Base-by-base conservation (phyloP, 2,329 filamentous ascomycete genomes). In the Aschersonia sp. region DNA sequence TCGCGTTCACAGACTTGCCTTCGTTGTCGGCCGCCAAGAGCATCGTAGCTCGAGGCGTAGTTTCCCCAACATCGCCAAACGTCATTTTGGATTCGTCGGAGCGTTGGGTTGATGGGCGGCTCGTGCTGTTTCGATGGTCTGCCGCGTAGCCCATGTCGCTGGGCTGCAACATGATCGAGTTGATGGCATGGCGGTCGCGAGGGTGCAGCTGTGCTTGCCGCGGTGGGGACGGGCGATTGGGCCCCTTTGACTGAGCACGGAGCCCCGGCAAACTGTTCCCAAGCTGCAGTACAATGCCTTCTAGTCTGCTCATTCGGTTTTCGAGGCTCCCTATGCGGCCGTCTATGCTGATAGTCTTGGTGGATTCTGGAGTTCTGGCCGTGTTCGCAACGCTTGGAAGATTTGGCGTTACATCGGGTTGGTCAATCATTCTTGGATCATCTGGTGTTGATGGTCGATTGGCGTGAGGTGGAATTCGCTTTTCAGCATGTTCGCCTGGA, bases 271-370 rank as follows among this genome's bases (percentile, higher is more conserved):
- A 62, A 5, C 68, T 55, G 44, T 73, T 67, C 56, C 70, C 72
- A 3, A 77, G 62, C 56, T 72, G 68, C 47, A 67, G 64, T 5
- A 78, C 67, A 5, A 74, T 64, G 30, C 66, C 67, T 59, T 81
- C 77, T 51, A 81, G 61, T 41, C 68, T 71, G 22, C 68, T 62
- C 55, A 79, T 68, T 5, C 70, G 68, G 5, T 63, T 60, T 54
- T 81, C 78, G 8, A 81, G 61, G 11, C 60, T 60, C 7, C 63
- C 63, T 14, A 81, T 66, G 10, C 77, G 68, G 8, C 69, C 68
- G 54, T 80, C 76, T 8, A 79, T 56, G 52, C 66, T 72, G 9
- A 68, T 70, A 12, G 70, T 72, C 52, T 76, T 67, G 9, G 22
- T 8, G 42, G 29, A 10, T 8, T 31, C 42, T 29, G 30, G 6